Conservation (phyloP, 73 alveolate genomes). For the Stentor roeselii region DNA sequence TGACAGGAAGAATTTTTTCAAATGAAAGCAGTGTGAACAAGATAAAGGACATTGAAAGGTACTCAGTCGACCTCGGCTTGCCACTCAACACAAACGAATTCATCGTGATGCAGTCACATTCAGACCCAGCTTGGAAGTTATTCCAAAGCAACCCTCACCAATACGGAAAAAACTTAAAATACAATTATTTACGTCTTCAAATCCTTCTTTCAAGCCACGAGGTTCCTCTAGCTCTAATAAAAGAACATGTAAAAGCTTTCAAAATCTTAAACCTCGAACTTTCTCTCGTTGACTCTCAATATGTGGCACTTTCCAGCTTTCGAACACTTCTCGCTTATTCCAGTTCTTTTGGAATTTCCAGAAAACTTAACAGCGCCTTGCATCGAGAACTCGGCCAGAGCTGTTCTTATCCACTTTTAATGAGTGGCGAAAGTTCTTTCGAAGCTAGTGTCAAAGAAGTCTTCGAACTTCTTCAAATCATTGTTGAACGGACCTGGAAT, state of each 20-base stretch:
- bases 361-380: not conserved
- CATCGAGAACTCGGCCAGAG: not conserved
- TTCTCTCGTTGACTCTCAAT: slow-evolving; percentile 16
- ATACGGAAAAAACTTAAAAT: not conserved
- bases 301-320: not conserved
- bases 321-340: not conserved
- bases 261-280: not conserved
- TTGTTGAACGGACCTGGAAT: not conserved
- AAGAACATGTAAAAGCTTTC: not conserved
- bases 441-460: not conserved
- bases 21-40: not conserved
- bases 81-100: not conserved
- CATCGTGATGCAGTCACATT: not conserved
- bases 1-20: not conserved
- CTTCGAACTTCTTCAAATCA: not conserved
- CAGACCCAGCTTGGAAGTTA: not conserved
- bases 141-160: slow-evolving; percentile 14
- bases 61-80: not conserved
- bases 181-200: not conserved
- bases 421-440: not conserved
- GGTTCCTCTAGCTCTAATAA: not conserved
- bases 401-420: not conserved
- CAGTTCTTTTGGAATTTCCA: not conserved
- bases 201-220: not conserved
- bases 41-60: not conserved